Conservation (phyloP, 306 rosid species). For the Malus sieversii region DNA sequence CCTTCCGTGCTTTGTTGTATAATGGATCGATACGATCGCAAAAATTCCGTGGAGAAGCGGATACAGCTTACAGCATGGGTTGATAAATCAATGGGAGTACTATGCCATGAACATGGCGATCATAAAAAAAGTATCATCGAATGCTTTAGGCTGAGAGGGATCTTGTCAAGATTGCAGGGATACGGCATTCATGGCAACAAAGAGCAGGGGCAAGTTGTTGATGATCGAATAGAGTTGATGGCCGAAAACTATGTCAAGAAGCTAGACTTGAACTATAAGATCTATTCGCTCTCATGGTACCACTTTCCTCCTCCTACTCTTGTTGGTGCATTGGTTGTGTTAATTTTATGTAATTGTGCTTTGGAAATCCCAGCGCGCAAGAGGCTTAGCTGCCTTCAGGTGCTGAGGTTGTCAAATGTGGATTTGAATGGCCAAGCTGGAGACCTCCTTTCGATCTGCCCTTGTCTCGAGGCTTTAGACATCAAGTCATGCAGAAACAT, state of each 20-base stretch:
- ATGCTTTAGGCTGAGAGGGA: no score
- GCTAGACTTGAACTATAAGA: no score
- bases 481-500: not conserved
- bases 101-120: no score
- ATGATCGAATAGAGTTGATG: not conserved
- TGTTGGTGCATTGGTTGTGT: not conserved
- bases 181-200: no score
- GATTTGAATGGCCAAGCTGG: not conserved
- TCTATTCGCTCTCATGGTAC: not conserved
- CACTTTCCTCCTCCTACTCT: not conserved
- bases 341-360: not conserved
- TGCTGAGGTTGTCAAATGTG: not conserved
- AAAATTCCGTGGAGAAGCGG: no score
- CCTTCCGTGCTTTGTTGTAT: no score
- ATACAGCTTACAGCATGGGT: no score
- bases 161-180: no score
- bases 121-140: no score
- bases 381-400: not conserved
- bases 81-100: no score
- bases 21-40: no score
- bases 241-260: not conserved
- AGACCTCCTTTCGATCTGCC: not conserved
- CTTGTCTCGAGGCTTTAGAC: not conserved
- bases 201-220: not conserved
- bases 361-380: not conserved